phyloP scores from a whole-genome alignment of 805 yeast genomes.

The Saccharomycopsis olivae region DNA sequence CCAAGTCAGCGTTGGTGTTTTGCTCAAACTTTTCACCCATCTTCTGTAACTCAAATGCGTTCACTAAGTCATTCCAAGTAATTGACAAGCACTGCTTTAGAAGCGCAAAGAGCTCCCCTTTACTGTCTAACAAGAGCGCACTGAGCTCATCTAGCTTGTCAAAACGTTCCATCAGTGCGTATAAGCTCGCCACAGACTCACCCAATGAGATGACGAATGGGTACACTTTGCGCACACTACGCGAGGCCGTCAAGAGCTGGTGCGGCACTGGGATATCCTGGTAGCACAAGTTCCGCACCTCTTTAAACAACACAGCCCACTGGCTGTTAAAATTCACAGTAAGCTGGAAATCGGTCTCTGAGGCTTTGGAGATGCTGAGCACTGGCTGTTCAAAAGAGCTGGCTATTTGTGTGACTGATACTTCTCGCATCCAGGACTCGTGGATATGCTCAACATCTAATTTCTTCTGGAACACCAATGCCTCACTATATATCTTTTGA shows the following conservation, averaged over 20 bases:
- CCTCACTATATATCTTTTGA: constrained; percentile 42
- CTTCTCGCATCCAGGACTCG: constrained; percentile 37
- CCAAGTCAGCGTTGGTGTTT: constrained; percentile 17
- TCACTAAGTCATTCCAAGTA: constrained; percentile 44
- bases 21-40: constrained; percentile 11
- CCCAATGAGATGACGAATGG: constrained; percentile 46
- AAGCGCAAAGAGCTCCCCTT: constrained; percentile 24
- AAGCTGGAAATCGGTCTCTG: constrained; percentile 19
- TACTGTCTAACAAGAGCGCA: constrained; percentile 30
- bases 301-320: constrained; percentile 35
- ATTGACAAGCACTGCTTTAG: constrained; percentile 29
- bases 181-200: constrained; percentile 39
- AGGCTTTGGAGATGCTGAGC: constrained; percentile 27
- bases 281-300: constrained; percentile 38
- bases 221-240: constrained; percentile 39
- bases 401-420: constrained; percentile 14
- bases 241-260: constrained; percentile 34
- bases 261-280: constrained; percentile 52
- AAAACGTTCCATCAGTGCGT: constrained; percentile 23
- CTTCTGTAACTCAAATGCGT: constrained; percentile 37
- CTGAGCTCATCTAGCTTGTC: constrained; percentile 31
- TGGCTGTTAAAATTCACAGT: constrained; percentile 42
- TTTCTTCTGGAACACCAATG: constrained; percentile 33
- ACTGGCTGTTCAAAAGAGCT: constrained; percentile 26
- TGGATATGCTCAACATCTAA: constrained; percentile 34